Percentiles rank a stretch among this genome's conserved stretches.
phyloP scores from a whole-genome alignment of 331 rosid species.

The Quercus phellos region DNA sequence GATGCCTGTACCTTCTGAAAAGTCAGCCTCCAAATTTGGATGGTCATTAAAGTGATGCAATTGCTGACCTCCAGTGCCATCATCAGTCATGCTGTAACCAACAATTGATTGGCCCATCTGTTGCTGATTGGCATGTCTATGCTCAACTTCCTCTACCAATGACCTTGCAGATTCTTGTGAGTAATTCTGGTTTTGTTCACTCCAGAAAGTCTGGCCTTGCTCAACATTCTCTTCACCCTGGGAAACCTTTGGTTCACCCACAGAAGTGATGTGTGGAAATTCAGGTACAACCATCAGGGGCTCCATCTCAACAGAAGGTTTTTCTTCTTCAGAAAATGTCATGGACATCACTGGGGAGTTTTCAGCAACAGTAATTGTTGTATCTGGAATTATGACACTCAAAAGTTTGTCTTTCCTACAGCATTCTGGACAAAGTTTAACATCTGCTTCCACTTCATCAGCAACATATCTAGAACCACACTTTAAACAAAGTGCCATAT shows the following conservation, averaged over 20 bases:
- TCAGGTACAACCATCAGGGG: slow-evolving; percentile 18
- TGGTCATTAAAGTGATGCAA: slow-evolving; percentile 21
- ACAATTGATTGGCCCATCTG: slow-evolving; percentile 25
- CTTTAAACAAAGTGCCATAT: slow-evolving; percentile 41
- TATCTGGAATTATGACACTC: slow-evolving; percentile 29
- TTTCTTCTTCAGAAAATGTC: slow-evolving; percentile 19
- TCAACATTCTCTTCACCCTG: slow-evolving; percentile 20
- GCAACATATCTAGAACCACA: slow-evolving; percentile 49
- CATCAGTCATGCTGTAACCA: slow-evolving; percentile 12
- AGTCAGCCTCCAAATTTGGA: slow-evolving; percentile 30
- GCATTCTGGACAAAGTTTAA: slow-evolving; percentile 41
- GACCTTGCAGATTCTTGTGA: slow-evolving; percentile 30
- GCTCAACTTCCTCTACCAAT: slow-evolving; percentile 23
- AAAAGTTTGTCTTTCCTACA: slow-evolving; percentile 26
- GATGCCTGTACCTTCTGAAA: slow-evolving; percentile 64
- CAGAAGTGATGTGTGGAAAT: slow-evolving; percentile 27
- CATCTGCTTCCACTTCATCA: slow-evolving; percentile 27
- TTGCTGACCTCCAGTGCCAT: slow-evolving; percentile 25
- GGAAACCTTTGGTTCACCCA: slow-evolving; percentile 29
- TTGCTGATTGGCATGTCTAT: slow-evolving; percentile 19
- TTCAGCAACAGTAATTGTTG: slow-evolving; percentile 23
- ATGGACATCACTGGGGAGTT: slow-evolving; percentile 11
- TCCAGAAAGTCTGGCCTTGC: slow-evolving; percentile 19
- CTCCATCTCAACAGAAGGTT: slow-evolving; percentile 11
- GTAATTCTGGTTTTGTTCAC: slow-evolving; percentile 17